Conservation (phyloP, 805 yeast species). For the Ogataea glucozyma region DNA sequence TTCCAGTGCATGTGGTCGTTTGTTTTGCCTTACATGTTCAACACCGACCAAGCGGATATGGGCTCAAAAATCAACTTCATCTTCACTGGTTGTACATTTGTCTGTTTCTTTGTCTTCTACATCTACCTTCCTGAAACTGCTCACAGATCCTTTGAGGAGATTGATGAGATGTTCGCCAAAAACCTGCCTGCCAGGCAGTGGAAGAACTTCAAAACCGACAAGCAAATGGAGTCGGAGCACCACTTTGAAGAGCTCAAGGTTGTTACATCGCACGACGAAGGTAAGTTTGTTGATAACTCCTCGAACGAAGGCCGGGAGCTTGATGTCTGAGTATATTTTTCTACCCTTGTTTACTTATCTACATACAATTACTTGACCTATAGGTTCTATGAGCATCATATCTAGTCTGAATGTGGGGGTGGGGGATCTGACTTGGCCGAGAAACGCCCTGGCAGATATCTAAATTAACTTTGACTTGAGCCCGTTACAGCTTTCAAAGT, state of each 20-base stretch:
- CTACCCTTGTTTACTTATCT: background rate
- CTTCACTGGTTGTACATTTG: conserved; percentile 41
- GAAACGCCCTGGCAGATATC: too few species aligned
- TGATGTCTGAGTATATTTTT: background rate
- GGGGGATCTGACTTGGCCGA: too few species aligned
- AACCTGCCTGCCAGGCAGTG: conserved; percentile 35
- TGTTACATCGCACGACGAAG: background rate
- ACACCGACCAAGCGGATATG: conserved; percentile 46
- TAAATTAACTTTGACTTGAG: too few species aligned
- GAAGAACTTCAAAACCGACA: conserved; percentile 17
- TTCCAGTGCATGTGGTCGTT: conserved; percentile 38
- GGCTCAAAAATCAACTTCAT: conserved; percentile 51
- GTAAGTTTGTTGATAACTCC: background rate
- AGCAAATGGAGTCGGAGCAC: conserved; percentile 5
- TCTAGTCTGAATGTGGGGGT: too few species aligned
- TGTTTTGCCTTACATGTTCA: conserved; percentile 50
- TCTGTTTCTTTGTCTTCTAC: conserved; percentile 43
- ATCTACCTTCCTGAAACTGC: conserved; percentile 61
- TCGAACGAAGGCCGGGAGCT: conserved; percentile 1
- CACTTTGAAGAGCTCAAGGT: conserved; percentile 1
- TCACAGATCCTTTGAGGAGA: conserved; percentile 58
- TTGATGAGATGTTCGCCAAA: conserved; percentile 53
- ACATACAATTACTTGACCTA: too few species aligned
- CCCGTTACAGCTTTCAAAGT: too few species aligned
- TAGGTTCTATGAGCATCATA: too few species aligned